These are phyloP conservation scores for Tricharina praecox DNA, from an alignment of 495 filamentous ascomycete species.

Conservation along the genomic window DNA sequence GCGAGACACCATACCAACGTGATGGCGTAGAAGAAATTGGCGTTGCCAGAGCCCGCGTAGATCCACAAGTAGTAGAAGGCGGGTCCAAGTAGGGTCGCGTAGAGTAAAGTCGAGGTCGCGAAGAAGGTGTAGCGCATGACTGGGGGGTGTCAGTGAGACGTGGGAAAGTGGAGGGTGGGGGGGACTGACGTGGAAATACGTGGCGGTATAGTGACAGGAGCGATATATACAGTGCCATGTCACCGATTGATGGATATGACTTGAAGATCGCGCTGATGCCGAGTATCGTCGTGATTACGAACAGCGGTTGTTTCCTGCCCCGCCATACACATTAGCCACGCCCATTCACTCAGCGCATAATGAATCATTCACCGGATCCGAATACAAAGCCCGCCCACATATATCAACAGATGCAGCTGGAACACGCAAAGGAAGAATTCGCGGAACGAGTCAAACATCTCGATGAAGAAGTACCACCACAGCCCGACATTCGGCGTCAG, in stretches of 20 bases:
- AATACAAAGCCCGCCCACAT: conserved; percentile 68
- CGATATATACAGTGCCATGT: conserved; percentile 67
- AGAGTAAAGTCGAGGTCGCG: conserved; percentile 60
- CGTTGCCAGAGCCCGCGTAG: conserved; percentile 92
- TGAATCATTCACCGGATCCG: conserved; percentile 38
- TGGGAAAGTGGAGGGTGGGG: neutral
- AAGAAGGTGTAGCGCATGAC: conserved; percentile 92
- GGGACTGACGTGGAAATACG: conserved; percentile 65
- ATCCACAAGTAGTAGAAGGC: conserved; percentile 98
- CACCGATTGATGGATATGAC: conserved; percentile 83
- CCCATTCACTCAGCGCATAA: neutral
- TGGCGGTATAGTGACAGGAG: conserved; percentile 78
- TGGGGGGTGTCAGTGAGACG: conserved; percentile 23
- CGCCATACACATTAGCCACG: neutral
- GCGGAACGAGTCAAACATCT: conserved; percentile 97
- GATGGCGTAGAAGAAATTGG: conserved; percentile 99
- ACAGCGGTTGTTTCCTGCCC: conserved; percentile 53
- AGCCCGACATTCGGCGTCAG: conserved; percentile 87
- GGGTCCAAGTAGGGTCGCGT: conserved; percentile 74
- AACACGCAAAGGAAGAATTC: conserved; percentile 95
- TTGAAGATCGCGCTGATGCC: conserved; percentile 89
- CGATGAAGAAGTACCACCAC: conserved; percentile 99
- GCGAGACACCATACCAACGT: conserved; percentile 93
- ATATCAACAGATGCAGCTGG: conserved; percentile 82
- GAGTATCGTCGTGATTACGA: conserved; percentile 60